phyloP scores from a whole-genome alignment of 352 stramenopile genomes.

The Peronospora farinosa region DNA sequence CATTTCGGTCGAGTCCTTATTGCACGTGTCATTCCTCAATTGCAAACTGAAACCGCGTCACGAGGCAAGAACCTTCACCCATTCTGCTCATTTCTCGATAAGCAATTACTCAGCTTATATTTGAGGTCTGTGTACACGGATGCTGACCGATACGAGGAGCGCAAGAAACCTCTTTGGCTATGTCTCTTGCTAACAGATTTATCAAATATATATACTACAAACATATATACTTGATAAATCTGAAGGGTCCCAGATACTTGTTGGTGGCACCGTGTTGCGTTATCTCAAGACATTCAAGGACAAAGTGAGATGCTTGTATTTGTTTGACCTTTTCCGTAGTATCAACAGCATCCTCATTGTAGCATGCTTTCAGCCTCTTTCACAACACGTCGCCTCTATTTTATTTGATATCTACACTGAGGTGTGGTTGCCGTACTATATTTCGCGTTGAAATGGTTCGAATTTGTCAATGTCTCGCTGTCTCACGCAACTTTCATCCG shows the following conservation, averaged over 20 bases:
- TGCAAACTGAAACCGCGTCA: conserved; percentile 54
- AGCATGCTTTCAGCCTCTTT: conserved; percentile 39
- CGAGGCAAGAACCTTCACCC: conserved; percentile 73
- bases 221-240: no score
- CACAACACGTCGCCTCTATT: no score
- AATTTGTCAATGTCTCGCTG: conserved; percentile 62
- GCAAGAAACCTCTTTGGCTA: no score
- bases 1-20: no score
- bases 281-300: conserved; percentile 73
- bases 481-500: conserved; percentile 59
- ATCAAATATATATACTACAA: no score
- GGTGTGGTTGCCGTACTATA: conserved; percentile 14
- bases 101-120: no score
- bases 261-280: conserved; percentile 68
- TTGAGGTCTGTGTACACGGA: no score
- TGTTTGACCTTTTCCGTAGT: background rate
- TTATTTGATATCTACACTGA: no score
- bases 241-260: no score
- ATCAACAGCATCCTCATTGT: background rate
- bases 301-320: conserved; percentile 55
- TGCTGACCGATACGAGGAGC: no score
- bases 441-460: conserved; percentile 62
- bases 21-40: conserved; percentile 19
- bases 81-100: conserved; percentile 34
- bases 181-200: no score